Percentiles rank a stretch among this genome's conserved stretches.
phyloP scores from a whole-genome alignment of 352 stramenopile genomes.

The Blastocystis sp. region DNA sequence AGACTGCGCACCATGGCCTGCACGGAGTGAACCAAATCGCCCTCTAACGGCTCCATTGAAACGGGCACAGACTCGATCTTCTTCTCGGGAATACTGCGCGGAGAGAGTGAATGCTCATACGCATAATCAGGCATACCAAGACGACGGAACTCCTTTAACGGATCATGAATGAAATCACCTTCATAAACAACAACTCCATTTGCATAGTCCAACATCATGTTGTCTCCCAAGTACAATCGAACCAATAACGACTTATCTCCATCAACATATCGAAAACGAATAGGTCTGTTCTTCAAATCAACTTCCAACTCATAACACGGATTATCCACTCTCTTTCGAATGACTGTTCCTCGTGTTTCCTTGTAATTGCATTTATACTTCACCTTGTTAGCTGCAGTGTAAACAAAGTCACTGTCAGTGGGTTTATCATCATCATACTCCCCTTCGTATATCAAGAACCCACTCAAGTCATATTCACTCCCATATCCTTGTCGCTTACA shows the following conservation, averaged over 20 bases:
- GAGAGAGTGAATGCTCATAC: too few species aligned
- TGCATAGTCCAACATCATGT: constrained; percentile 11
- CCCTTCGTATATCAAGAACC: neutral
- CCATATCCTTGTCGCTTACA: neutral
- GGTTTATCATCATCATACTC: neutral
- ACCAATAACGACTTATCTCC: neutral
- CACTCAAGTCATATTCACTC: neutral
- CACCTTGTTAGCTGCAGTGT: neutral
- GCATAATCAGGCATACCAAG: neutral
- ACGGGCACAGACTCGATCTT: neutral
- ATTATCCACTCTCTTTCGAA: neutral
- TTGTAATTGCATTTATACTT: constrained; percentile 13
- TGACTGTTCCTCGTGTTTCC: too few species aligned
- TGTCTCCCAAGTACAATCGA: neutral
- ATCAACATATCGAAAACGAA: constrained; percentile 12
- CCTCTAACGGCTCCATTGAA: neutral
- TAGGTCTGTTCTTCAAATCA: neutral
- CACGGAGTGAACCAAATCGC: neutral
- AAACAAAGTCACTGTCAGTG: neutral
- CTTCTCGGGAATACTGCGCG: constrained; percentile 12
- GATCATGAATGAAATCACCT: neutral
- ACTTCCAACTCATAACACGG: constrained; percentile 3
- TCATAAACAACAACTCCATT: neutral
- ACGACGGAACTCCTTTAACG: constrained; percentile 15
- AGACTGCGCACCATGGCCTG: neutral